Conservation (phyloP, 345 rosid species). For the Citrus australasica region DNA sequence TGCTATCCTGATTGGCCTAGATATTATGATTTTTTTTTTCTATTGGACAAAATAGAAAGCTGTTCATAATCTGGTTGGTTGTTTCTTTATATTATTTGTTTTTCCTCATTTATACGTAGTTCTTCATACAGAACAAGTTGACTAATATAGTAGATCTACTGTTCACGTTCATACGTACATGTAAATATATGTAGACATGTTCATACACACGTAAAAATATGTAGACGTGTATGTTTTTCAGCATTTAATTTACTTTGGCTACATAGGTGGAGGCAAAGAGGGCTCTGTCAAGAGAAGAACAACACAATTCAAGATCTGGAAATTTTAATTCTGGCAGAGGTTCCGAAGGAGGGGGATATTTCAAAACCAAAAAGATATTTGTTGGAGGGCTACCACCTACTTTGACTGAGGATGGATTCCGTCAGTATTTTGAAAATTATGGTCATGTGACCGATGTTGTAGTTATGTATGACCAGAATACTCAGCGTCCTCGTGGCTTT, state of each 20-base stretch:
- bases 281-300: conserved; percentile 44
- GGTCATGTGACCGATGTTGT: conserved; percentile 42
- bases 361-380: conserved; percentile 38
- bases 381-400: conserved; percentile 39
- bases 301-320: conserved; percentile 29
- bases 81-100: neutral
- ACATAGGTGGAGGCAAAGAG: conserved; percentile 42
- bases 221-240: neutral
- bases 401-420: conserved; percentile 34
- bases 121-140: no score
- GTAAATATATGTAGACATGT: neutral
- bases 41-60: neutral
- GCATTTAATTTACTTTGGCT: conserved; percentile 9
- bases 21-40: neutral
- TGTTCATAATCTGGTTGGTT: neutral
- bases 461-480: conserved; percentile 42
- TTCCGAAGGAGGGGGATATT: conserved; percentile 28
- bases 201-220: neutral
- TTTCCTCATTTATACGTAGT: neutral
- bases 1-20: neutral
- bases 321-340: conserved; percentile 25
- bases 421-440: conserved; percentile 32
- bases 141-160: neutral
- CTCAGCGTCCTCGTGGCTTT: conserved; percentile 43
- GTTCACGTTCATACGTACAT: no score